Base-by-base conservation (phyloP, 352 stramenopile species). In the Sclerospora graminicola region DNA sequence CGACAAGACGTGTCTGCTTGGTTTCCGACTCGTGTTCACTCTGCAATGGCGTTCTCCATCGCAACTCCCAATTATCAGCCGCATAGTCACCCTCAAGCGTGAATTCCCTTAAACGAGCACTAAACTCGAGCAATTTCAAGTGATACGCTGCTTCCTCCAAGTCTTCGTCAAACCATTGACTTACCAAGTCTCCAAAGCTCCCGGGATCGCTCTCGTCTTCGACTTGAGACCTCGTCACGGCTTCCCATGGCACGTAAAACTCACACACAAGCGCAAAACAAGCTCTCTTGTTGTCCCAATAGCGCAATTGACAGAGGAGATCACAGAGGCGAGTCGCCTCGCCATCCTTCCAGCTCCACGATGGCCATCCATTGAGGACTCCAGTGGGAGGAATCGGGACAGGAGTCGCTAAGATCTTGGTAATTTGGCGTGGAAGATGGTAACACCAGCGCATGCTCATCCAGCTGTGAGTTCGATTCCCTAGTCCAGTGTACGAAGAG, bases 371-470 rank as follows among this genome's bases (percentile, higher is more conserved):
- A 45, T 36, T 64, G 16, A 72, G 66, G 24, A 85, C 44, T 20
- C 69, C 75, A 44, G 60, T 73, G 0, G 76, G 69, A 41, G 76
- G 76, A 37, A 82, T 52, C 0, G 77, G 80, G 9, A 91, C 69
- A 6, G 80, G 64, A 24, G 66, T 63, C 11, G 62, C 69, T 21
- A 66, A 42, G 23, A 89, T 69, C 34, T 66, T 63, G 23, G 45
- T 42, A 23, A 91, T 51, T 33, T 48, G 63, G 43, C 80, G 65
- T 26, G 80, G 77, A 15, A 89, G 49, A 24, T 84, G 70, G 36
- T 91, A 91, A 23, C 67, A 78, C 80, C 80, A 91, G 16, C 68
- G 76, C 68, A 91, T 79, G 21, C 55, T 61, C 75, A 90, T 82
- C 70, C 75, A 90, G 15, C 74, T 72, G 16, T 63, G 61, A 0